These are phyloP conservation scores for Apiospora hydei DNA, from an alignment of 2,329 filamentous ascomycete genomes.

Conservation along the genomic window DNA sequence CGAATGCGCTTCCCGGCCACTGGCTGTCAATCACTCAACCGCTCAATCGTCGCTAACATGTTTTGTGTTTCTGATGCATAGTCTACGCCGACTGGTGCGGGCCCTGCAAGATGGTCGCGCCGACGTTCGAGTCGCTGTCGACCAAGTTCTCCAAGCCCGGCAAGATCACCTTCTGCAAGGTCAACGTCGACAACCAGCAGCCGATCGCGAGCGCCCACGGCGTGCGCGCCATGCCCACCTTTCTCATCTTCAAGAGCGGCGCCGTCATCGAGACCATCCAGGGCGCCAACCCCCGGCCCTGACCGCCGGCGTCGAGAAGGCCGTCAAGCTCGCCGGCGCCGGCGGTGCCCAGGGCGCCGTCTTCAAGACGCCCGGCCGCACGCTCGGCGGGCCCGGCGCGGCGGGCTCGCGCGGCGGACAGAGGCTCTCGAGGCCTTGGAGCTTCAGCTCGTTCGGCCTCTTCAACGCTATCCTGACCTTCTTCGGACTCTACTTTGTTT, in stretches of 20 bases:
- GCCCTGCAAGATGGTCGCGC: conserved; percentile 91
- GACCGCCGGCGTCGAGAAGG: conserved; percentile 77
- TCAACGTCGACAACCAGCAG: conserved; percentile 86
- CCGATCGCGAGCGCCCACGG: conserved; percentile 79
- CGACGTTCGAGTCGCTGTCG: conserved; percentile 85
- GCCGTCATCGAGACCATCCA: conserved; percentile 76
- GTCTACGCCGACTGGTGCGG: conserved; percentile 97
- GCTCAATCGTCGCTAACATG: neutral
- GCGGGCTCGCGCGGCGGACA: conserved; percentile 33
- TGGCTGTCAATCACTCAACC: neutral
- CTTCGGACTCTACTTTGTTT: conserved; percentile 67
- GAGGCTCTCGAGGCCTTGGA: conserved; percentile 32
- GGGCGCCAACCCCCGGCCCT: conserved; percentile 84
- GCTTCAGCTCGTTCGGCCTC: conserved; percentile 51
- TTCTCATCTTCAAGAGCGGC: conserved; percentile 85
- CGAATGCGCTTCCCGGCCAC: neutral
- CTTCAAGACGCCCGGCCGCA: conserved; percentile 64
- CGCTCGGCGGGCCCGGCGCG: conserved; percentile 54
- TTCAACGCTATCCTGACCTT: conserved; percentile 61
- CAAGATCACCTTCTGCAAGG: conserved; percentile 87
- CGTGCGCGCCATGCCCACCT: conserved; percentile 91
- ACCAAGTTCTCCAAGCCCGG: conserved; percentile 80
- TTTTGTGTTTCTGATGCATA: conserved; percentile 44
- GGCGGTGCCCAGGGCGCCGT: conserved; percentile 51
- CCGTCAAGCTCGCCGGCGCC: conserved; percentile 58